Evolutionary conservation across 768 basidiomycete genomes (phyloP), one percentile per base, ranked within the genome.

Genomic region (Suillus sp.): DNA sequence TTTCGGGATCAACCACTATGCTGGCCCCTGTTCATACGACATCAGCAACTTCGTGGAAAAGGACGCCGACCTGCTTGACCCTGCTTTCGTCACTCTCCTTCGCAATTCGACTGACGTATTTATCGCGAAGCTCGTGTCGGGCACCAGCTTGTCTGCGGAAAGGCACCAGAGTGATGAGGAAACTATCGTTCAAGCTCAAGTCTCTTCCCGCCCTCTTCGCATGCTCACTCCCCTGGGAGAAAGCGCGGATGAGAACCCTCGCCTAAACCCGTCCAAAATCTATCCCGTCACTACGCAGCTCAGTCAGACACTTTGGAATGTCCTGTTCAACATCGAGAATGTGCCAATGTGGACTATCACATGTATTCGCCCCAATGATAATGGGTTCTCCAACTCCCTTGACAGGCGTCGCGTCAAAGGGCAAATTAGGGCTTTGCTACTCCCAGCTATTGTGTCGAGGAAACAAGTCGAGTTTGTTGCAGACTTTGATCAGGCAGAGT

Each of bases 341-440:
- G 77, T 78, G 10, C 77, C 74, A 11, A 70, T 81, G 34, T 88
- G 87, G 87, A 84, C 81, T 5, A 79, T 88, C 40, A 76, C 79
- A 7, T 88, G 87, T 68, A 83, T 88, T 60, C 83, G 86, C 45
- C 87, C 86, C 7, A 88, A 88, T 71, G 87, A 88, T 68, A 86
- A 84, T 14, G 82, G 84, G 6, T 83, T 84, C 18, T 80, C 85
- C 10, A 87, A 86, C 65, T 86, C 86, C 25, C 83, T 88, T 66
- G 87, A 88, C 72, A 86, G 85, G 72, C 83, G 84, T 9, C 77
- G 85, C 30, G 84, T 88, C 63, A 87, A 85, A 71, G 72, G 77
- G 3, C 86, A 88, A 65, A 81, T 88, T 20, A 79, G 78, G 48
- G 77, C 81, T 14, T 77, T 86, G 25, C 80, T 85, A 37, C 76